Percentiles rank a stretch among this genome's conserved stretches.
Evolutionary conservation across 2,329 filamentous ascomycete genomes (phyloP).

Genomic region (Cladobotryum mycophilum): DNA sequence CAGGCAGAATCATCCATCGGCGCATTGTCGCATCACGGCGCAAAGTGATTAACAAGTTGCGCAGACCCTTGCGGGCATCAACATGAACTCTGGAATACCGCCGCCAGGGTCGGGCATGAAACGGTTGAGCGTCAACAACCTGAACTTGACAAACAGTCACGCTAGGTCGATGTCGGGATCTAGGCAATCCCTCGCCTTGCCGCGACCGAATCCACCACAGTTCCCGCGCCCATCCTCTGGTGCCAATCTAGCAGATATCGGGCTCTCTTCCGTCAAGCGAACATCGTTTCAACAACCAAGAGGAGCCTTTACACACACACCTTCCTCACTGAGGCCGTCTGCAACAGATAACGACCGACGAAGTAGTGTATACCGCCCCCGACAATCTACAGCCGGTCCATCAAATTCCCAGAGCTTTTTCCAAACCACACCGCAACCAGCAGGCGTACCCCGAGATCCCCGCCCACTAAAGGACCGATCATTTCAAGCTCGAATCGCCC

Average conservation of each 20-base stretch:
- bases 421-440: slow-evolving; percentile 73
- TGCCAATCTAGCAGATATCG: slow-evolving; percentile 70
- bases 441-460: slow-evolving; percentile 79
- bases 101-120: slow-evolving; percentile 93
- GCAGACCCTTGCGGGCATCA: slow-evolving; percentile 81
- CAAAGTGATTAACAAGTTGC: slow-evolving; percentile 15
- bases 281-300: slow-evolving; percentile 75
- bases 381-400: slow-evolving; percentile 63
- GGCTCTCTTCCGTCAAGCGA: slow-evolving; percentile 77
- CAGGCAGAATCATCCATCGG: background rate
- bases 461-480: slow-evolving; percentile 75
- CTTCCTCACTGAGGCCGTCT: slow-evolving; percentile 41
- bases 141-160: slow-evolving; percentile 62
- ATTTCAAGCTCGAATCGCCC: slow-evolving; percentile 75
- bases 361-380: slow-evolving; percentile 73
- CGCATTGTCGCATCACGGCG: slow-evolving; percentile 12
- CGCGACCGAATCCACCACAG: slow-evolving; percentile 76
- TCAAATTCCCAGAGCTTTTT: slow-evolving; percentile 88
- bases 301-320: slow-evolving; percentile 49
- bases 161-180: slow-evolving; percentile 76
- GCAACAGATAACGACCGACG: slow-evolving; percentile 54
- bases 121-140: slow-evolving; percentile 73
- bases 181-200: slow-evolving; percentile 77
- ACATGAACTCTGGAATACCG: slow-evolving; percentile 76
- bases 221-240: slow-evolving; percentile 83